These are phyloP conservation scores for Huntiella abstrusa DNA, from an alignment of 2,329 filamentous ascomycete species.

Conservation along the genomic window DNA sequence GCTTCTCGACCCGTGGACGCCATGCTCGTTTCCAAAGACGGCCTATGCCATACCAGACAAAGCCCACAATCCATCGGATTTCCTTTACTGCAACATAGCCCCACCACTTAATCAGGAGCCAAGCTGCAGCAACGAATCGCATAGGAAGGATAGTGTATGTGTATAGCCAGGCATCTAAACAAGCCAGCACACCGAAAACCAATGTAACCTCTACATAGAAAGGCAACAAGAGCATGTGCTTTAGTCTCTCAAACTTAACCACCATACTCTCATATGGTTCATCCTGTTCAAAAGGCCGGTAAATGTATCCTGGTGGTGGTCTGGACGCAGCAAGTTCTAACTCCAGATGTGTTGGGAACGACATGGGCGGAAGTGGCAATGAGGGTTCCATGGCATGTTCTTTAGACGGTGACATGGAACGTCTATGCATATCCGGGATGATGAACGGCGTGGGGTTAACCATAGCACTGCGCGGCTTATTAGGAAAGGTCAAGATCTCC, in stretches of 20 bases:
- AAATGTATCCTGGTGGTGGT: constrained; percentile 47
- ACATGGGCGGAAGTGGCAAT: constrained; percentile 47
- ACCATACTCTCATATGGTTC: constrained; percentile 78
- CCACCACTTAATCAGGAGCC: constrained; percentile 66
- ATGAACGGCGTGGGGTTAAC: constrained; percentile 19
- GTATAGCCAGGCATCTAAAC: constrained; percentile 89
- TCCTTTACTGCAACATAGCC: constrained; percentile 52
- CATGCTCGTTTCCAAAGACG: constrained; percentile 47
- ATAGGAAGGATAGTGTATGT: constrained; percentile 90
- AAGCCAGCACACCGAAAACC: constrained; percentile 75
- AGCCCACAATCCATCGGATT: constrained; percentile 48
- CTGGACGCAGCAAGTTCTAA: constrained; percentile 43
- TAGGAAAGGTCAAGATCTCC: constrained; percentile 15
- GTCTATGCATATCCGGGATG: constrained; percentile 6
- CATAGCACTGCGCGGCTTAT: constrained; percentile 22
- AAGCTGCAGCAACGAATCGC: constrained; percentile 64
- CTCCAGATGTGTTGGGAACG: constrained; percentile 44
- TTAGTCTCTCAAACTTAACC: constrained; percentile 76
- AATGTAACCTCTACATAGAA: constrained; percentile 68
- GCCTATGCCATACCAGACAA: constrained; percentile 62
- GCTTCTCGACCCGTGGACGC: neutral
- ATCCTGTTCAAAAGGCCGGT: constrained; percentile 36
- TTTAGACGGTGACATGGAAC: too few species aligned
- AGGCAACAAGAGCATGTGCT: constrained; percentile 74
- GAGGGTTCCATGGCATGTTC: constrained; percentile 18